Evolutionary conservation across 2,329 filamentous ascomycete species (phyloP).

Genomic region (Epichloe amarillans): DNA sequence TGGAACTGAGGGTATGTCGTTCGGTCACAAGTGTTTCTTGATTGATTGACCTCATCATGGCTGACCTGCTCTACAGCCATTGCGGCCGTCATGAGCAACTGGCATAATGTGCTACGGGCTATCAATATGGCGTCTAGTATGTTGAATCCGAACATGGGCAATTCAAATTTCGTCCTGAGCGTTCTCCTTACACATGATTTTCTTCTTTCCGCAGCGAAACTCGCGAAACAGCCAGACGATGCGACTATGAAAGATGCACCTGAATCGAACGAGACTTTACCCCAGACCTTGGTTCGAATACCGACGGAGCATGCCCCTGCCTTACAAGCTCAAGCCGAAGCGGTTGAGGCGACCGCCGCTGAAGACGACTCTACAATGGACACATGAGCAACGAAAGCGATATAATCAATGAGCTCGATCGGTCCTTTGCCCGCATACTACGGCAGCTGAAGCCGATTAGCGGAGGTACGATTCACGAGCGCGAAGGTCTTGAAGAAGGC

Average conservation of each 20-base stretch:
- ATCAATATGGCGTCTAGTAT: slow-evolving; percentile 78
- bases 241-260: slow-evolving; percentile 14
- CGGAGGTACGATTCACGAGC: not conserved
- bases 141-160: slow-evolving; percentile 12
- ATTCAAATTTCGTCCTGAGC: no score
- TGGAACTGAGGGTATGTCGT: slow-evolving; percentile 60
- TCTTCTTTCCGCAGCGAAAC: slow-evolving; percentile 40
- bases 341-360: slow-evolving; percentile 29
- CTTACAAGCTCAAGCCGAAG: slow-evolving; percentile 47
- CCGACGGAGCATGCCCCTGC: slow-evolving; percentile 64
- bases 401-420: not conserved
- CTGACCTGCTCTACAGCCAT: slow-evolving; percentile 45
- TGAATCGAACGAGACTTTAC: slow-evolving; percentile 40
- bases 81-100: slow-evolving; percentile 72
- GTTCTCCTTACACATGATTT: slow-evolving; percentile 6
- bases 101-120: slow-evolving; percentile 73
- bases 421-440: not conserved
- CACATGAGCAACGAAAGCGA: slow-evolving; percentile 1
- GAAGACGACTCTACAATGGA: slow-evolving; percentile 17
- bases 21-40: not conserved
- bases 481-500: not conserved
- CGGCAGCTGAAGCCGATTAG: not conserved
- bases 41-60: not conserved
- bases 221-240: slow-evolving; percentile 45
- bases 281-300: slow-evolving; percentile 73